Evolutionary conservation across 352 stramenopile species (phyloP).

Genomic region (Phytophthora cryptogea): DNA sequence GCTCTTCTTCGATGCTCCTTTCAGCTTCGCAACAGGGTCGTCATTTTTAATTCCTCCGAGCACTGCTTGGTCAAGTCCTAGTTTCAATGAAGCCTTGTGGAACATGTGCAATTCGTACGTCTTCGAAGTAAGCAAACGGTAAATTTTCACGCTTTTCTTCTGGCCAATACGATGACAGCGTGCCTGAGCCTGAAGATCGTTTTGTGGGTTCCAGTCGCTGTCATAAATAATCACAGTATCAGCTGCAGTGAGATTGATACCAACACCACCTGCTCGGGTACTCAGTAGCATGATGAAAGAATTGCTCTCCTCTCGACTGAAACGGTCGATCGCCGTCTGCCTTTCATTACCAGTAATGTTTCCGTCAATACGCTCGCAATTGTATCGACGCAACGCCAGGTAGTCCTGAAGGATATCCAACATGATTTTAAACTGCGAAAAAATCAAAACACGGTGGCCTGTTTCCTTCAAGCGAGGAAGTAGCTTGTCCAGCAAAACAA

Average conservation of each 20-base stretch:
- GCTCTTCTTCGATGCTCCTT: constrained; percentile 32
- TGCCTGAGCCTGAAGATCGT: constrained; percentile 92
- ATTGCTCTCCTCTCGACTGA: constrained; percentile 64
- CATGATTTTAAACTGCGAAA: constrained; percentile 99
- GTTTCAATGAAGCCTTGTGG: constrained; percentile 90
- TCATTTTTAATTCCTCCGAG: constrained; percentile 87
- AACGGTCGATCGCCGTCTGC: constrained; percentile 94
- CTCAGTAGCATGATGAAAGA: constrained; percentile 98
- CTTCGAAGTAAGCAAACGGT: constrained; percentile 90
- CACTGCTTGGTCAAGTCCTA: constrained; percentile 92
- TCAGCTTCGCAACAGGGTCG: constrained; percentile 48
- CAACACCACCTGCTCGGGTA: constrained; percentile 97
- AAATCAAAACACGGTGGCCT: constrained; percentile 97
- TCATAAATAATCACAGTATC: constrained; percentile 96
- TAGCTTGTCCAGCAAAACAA: constrained; percentile 99
- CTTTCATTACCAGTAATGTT: constrained; percentile 97
- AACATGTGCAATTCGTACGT: constrained; percentile 96
- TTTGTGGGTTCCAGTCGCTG: constrained; percentile 99
- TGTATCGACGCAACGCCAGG: constrained; percentile 89
- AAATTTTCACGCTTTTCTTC: constrained; percentile 94
- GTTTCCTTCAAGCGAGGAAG: constrained; percentile 95
- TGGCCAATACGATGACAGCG: constrained; percentile 94
- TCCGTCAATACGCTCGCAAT: constrained; percentile 98
- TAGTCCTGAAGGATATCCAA: constrained; percentile 99
- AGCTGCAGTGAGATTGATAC: constrained; percentile 96